phyloP scores from a whole-genome alignment of 345 rosid genomes.

The Hirschfeldia incana region DNA sequence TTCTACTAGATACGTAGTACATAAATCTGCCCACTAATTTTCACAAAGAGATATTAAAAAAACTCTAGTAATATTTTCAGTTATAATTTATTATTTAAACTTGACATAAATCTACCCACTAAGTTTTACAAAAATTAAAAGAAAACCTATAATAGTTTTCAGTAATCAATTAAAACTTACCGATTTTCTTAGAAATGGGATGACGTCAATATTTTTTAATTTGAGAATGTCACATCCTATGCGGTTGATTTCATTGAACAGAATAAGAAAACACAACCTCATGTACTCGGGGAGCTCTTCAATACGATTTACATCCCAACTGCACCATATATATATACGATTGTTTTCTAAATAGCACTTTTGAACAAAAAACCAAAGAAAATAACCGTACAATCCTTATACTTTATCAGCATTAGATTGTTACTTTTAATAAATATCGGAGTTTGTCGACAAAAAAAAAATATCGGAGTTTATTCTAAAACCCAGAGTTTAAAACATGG shows the following conservation, averaged over 20 bases:
- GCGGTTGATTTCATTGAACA: background rate
- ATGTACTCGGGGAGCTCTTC: background rate
- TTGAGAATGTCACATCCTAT: background rate
- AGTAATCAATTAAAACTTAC: background rate
- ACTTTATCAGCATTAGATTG: background rate
- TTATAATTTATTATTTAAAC: too few relatives aligned
- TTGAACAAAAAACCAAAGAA: background rate
- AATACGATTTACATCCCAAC: background rate
- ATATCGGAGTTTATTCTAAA: background rate
- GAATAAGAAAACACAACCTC: background rate
- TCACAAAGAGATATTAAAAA: background rate
- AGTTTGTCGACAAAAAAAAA: background rate
- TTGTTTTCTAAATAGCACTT: background rate
- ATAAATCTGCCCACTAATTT: background rate
- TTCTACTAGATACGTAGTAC: background rate
- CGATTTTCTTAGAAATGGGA: background rate
- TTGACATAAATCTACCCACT: conserved; percentile 42
- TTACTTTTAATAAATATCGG: background rate
- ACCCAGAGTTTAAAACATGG: background rate
- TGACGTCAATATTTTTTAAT: background rate
- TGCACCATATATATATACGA: background rate
- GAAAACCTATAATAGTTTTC: background rate
- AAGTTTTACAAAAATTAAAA: background rate
- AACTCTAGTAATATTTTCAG: background rate
- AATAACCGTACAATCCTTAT: background rate